Evolutionary conservation across 2,329 filamentous ascomycete genomes (phyloP), one percentile per base, ranked within the genome.

Genomic region (Colletotrichum kahawae): DNA sequence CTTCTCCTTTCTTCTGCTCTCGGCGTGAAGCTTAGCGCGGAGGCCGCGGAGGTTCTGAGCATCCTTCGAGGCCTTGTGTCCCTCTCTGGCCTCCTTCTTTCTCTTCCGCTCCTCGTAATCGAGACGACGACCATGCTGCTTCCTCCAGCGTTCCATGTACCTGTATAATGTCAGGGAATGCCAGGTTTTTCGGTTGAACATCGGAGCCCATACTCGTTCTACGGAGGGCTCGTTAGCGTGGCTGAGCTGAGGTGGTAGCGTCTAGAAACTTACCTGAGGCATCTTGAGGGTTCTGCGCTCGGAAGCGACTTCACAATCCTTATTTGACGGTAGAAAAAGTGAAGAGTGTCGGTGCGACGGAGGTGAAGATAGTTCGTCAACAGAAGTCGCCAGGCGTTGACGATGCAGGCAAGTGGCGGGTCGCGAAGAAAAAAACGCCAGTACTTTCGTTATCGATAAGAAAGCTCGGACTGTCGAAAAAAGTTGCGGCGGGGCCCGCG

Each of bases 1-100:
- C 93, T 99, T 99, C 90, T 99, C 96, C 84, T 96, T 94, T 88
- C 95, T 95, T 31, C 97, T 92, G 89, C 96, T 95, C 91, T 98
- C 93, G 85, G 96, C 94, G 88, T 97, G 93, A 81, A 98, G 89
- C 90, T 99, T 99, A 79, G 97, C 97, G 77, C 95, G 91, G 80
- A 98, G 92, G 78, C 97, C 97, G 77, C 94, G 93, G 82, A 98
- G 90, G 85, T 97, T 98, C 89, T 98, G 96, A 29, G 97, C 95
- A 87, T 98, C 93, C 82, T 97, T 91, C 66, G 94, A 97, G 71
- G 92, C 92, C 86, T 96, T 93, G 90, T 99, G 96, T 75, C 92
- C 93, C 88, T 98, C 95, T 87, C 97, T 93, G 76, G 97, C 97
- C 77, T 92, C 88, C 80, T 93, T 92, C 90, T 99, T 99, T 81